Conservation (phyloP, 192 early-diverging fungal genomes). For the Umbelopsis vinacea region DNA sequence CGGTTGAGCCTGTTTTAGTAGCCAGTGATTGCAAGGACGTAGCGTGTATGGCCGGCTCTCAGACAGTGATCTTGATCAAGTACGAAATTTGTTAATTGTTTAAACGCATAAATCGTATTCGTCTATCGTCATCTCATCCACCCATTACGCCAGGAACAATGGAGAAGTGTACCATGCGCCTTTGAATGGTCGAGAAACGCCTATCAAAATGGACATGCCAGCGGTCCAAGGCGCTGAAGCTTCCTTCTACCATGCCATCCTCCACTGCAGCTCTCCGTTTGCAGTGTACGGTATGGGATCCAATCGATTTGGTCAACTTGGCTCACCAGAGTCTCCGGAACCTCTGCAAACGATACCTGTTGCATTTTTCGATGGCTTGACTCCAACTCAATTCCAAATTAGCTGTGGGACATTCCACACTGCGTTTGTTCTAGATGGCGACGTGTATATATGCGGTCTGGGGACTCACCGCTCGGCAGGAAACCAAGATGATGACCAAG, state of each 20-base stretch:
- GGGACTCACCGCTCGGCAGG: not conserved
- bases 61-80: not conserved
- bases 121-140: too few species aligned
- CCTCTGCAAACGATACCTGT: not conserved
- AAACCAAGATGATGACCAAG: not conserved
- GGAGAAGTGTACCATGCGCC: not conserved
- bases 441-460: not conserved
- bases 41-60: not conserved
- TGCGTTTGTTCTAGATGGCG: not conserved
- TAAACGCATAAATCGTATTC: not conserved
- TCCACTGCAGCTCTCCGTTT: not conserved
- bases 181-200: not conserved
- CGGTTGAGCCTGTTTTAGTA: not conserved
- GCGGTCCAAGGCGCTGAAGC: not conserved
- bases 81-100: not conserved
- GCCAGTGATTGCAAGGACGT: not conserved
- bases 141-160: not conserved
- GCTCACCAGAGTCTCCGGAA: not conserved
- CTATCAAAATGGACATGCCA: not conserved
- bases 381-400: not conserved
- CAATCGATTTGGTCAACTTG: conserved; percentile 13
- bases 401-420: not conserved
- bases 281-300: not conserved
- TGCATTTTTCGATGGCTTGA: not conserved
- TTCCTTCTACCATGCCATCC: not conserved